phyloP scores from a whole-genome alignment of 2,329 filamentous ascomycete species.

The Alternaria viburni region DNA sequence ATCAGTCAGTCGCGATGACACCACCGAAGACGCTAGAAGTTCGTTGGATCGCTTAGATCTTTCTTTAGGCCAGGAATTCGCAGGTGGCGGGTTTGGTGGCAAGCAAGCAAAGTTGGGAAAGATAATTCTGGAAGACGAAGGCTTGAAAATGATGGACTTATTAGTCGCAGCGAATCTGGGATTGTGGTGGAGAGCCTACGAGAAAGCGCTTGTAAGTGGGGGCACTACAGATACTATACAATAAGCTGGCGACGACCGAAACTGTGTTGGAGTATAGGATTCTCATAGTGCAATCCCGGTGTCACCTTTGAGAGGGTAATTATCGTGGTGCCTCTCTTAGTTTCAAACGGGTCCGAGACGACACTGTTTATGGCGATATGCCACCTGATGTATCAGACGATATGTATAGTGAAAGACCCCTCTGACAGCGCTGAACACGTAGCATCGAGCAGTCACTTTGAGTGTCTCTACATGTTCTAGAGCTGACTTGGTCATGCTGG shows the following conservation, averaged over 20 bases:
- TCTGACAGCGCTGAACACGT: neutral
- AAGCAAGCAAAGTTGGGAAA: slow-evolving; percentile 93
- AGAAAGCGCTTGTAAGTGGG: slow-evolving; percentile 48
- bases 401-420: neutral
- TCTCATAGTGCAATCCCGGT: neutral
- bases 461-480: neutral
- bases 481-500: neutral
- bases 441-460: neutral
- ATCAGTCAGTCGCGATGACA: slow-evolving; percentile 25
- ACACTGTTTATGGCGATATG: neutral
- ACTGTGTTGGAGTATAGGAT: neutral
- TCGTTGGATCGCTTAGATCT: slow-evolving; percentile 67
- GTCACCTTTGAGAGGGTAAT: neutral
- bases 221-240: neutral
- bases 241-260: neutral
- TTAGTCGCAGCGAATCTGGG: slow-evolving; percentile 90
- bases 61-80: slow-evolving; percentile 79
- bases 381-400: neutral
- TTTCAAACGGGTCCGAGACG: neutral
- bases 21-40: slow-evolving; percentile 25
- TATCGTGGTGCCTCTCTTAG: neutral
- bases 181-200: slow-evolving; percentile 91
- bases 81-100: slow-evolving; percentile 84
- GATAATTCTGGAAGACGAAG: slow-evolving; percentile 85
- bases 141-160: slow-evolving; percentile 93